These are phyloP conservation scores for Leccinum fibrillosum DNA, from an alignment of 768 basidiomycete species.

Conservation along the genomic window DNA sequence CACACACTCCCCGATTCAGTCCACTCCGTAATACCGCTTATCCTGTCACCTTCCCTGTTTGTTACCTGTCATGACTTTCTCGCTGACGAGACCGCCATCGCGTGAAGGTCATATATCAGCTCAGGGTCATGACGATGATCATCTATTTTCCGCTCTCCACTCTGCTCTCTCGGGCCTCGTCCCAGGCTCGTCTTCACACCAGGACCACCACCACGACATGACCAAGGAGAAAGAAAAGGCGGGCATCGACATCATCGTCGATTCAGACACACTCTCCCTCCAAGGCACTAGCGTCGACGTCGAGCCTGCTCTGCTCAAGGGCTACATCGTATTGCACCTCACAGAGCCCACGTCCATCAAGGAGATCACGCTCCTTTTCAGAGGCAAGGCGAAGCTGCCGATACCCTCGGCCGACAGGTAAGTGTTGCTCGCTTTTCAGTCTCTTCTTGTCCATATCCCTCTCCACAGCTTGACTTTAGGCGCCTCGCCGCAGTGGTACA, in stretches of 20 bases:
- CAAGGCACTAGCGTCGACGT: slow-evolving; percentile 81
- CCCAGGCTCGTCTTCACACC: slow-evolving; percentile 19
- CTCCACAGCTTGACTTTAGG: slow-evolving; percentile 18
- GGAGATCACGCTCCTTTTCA: slow-evolving; percentile 80
- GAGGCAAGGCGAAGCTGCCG: slow-evolving; percentile 78
- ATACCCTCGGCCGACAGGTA: slow-evolving; percentile 56
- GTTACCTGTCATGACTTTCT: slow-evolving; percentile 30
- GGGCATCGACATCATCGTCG: slow-evolving; percentile 74
- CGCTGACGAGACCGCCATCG: slow-evolving; percentile 31
- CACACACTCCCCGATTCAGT: slow-evolving; percentile 4
- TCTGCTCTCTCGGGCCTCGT: slow-evolving; percentile 34
- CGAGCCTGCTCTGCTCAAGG: slow-evolving; percentile 77
- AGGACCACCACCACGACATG: slow-evolving; percentile 37
- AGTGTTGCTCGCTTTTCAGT: slow-evolving; percentile 26
- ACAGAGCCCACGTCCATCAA: slow-evolving; percentile 80
- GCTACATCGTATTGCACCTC: slow-evolving; percentile 77
- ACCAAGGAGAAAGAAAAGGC: slow-evolving; percentile 45
- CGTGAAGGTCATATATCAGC: slow-evolving; percentile 21
- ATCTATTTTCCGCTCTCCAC: slow-evolving; percentile 36
- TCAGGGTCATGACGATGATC: slow-evolving; percentile 31
- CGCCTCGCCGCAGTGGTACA: slow-evolving; percentile 48
- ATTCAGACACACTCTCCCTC: slow-evolving; percentile 65
- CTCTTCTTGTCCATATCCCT: not conserved
- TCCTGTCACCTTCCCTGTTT: slow-evolving; percentile 8
- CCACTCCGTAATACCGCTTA: slow-evolving; percentile 4